These are phyloP conservation scores for Phtheirospermum japonicum DNA, from an alignment of 257 asterid species.

Conservation along the genomic window DNA sequence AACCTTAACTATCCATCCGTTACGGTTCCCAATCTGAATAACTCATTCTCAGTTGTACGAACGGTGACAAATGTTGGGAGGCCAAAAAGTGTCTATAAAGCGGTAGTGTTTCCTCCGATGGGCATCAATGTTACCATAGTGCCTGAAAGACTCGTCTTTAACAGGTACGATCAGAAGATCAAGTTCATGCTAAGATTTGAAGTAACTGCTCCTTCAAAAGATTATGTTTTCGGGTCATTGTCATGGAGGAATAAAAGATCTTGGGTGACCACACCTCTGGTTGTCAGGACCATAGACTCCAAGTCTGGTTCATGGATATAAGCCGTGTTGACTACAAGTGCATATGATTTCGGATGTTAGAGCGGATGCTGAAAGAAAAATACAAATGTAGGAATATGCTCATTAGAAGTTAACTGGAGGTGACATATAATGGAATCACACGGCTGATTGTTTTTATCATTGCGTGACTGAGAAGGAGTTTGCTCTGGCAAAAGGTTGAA, in stretches of 20 bases:
- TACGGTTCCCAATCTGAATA: conserved; percentile 54
- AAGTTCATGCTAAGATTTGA: conserved; percentile 62
- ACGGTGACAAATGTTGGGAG: conserved; percentile 84
- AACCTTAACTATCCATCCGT: conserved; percentile 84
- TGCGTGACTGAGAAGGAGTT: no score
- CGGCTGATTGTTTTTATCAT: no score
- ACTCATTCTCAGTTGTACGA: conserved; percentile 47
- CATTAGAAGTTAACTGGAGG: not conserved
- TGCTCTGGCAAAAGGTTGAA: no score
- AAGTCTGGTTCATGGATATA: conserved; percentile 36
- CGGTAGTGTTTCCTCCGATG: conserved; percentile 55
- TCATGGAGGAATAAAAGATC: conserved; percentile 68
- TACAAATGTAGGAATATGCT: not conserved
- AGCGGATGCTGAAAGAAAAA: conserved; percentile 5
- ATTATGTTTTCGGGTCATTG: conserved; percentile 78
- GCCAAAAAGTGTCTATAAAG: conserved; percentile 50
- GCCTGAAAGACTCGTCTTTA: conserved; percentile 56
- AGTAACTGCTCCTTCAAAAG: conserved; percentile 52
- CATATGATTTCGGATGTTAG: conserved; percentile 1
- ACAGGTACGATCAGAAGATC: conserved; percentile 57
- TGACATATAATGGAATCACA: not conserved
- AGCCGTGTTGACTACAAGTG: not conserved
- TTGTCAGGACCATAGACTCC: conserved; percentile 46
- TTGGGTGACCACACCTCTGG: conserved; percentile 72
- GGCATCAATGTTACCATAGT: conserved; percentile 68